phyloP scores from a whole-genome alignment of 495 filamentous ascomycete species.

The Aspergillus sclerotiicarbonarius region DNA sequence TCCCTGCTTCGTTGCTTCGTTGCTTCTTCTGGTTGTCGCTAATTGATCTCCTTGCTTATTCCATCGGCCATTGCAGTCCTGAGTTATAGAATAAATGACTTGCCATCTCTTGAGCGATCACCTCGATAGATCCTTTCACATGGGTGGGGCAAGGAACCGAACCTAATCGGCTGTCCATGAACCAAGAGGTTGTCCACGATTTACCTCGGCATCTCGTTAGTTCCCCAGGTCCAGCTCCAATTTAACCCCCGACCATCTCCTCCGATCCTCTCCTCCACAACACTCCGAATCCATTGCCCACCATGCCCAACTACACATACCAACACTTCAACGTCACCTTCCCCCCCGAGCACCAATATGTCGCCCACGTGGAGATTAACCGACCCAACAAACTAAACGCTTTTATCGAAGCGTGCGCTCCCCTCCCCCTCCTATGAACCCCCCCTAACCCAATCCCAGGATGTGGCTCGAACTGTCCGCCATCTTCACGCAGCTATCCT shows the following conservation, averaged over 20 bases:
- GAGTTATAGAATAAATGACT: too few relatives aligned
- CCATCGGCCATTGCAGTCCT: too few relatives aligned
- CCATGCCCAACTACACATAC: constrained; percentile 38
- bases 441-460: constrained; percentile 27
- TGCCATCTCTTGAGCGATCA: too few relatives aligned
- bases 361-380: constrained; percentile 93
- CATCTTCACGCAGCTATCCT: constrained; percentile 73
- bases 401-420: constrained; percentile 66
- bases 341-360: constrained; percentile 55
- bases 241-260: background rate
- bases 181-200: too few relatives aligned
- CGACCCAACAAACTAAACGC: constrained; percentile 87
- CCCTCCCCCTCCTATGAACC: background rate
- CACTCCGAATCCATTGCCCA: constrained; percentile 1
- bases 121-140: too few relatives aligned
- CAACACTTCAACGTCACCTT: constrained; percentile 77
- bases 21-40: too few relatives aligned
- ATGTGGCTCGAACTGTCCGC: constrained; percentile 85
- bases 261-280: background rate
- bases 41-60: too few relatives aligned
- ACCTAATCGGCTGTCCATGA: too few relatives aligned
- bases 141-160: too few relatives aligned
- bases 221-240: too few relatives aligned
- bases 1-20: background rate
- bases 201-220: too few relatives aligned